These are phyloP conservation scores for Pythium monospermum DNA, from an alignment of 352 stramenopile genomes.

Conservation along the genomic window DNA sequence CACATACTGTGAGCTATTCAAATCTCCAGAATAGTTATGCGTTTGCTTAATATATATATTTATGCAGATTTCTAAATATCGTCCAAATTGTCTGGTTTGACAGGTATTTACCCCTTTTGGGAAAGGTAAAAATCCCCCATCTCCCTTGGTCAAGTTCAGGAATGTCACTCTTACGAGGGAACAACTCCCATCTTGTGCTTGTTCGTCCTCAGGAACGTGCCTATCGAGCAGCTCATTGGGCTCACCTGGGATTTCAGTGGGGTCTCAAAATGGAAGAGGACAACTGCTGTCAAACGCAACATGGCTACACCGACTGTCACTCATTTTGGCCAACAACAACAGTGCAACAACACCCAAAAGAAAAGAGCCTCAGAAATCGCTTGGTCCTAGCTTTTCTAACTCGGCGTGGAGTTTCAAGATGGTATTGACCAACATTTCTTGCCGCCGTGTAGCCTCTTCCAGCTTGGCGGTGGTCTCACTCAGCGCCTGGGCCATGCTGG, in stretches of 20 bases:
- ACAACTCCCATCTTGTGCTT: slow-evolving; percentile 4
- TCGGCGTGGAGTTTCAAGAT: slow-evolving; percentile 33
- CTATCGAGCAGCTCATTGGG: slow-evolving; percentile 8
- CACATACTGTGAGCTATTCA: no score
- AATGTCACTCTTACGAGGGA: slow-evolving; percentile 9
- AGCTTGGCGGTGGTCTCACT: slow-evolving; percentile 32
- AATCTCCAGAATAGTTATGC: no score
- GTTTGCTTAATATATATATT: background rate
- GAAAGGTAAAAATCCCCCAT: no score
- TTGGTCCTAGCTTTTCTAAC: slow-evolving; percentile 18
- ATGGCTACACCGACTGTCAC: slow-evolving; percentile 2
- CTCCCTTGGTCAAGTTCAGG: slow-evolving; percentile 3
- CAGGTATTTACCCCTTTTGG: background rate
- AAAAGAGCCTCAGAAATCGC: background rate
- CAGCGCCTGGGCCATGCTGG: slow-evolving; percentile 42
- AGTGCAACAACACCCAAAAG: no score
- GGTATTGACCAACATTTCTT: slow-evolving; percentile 38
- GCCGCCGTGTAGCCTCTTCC: slow-evolving; percentile 39
- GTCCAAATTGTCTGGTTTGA: background rate
- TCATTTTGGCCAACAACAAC: background rate
- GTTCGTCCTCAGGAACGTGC: slow-evolving; percentile 9
- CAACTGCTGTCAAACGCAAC: background rate
- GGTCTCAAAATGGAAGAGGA: background rate
- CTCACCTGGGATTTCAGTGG: background rate
- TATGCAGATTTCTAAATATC: no score